Evolutionary conservation across 2,329 filamentous ascomycete species (phyloP), one percentile per base, ranked within the genome.

Genomic region (Daldinia sp.): DNA sequence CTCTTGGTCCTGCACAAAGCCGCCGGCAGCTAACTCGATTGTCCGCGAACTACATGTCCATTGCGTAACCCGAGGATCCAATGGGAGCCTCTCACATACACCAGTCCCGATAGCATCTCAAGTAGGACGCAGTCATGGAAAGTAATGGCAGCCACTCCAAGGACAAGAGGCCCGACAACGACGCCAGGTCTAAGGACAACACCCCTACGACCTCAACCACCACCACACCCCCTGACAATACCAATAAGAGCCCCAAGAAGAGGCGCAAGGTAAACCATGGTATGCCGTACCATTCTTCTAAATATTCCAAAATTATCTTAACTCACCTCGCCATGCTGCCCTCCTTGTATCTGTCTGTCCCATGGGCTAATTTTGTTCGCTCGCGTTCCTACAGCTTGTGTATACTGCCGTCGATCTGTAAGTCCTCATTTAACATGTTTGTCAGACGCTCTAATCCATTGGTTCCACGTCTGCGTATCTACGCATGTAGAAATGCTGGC

Each of bases 401-500:
- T 95, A 79, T 95, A 95, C 83, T 95, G 92, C 83, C 91, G 92
- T 81, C 89, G 92, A 89, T 95, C 93, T 88, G 92, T 94, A 89
- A 93, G 92, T 90, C 76, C 59, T 74, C 71, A 67, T 70, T 69
- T 73, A 74, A 58, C 69, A 74, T 62, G 65, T 69, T 73, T 75
- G 69, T 70, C 73, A 73, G 67, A 71, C 72, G 67, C 60, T 57
- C 65, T 39, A 50, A 71, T 74, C 71, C 57, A 78, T 78, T 79
- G 75, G 75, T 71, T 78, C 76, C 75, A 75, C 74, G 74, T 74
- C 76, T 74, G 63, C 72, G 72, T 69, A 56, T 70, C 55, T 69
- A 60, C 65, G 60, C 68, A 71, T 70, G 61, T 68, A 67, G 64
- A 65, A 42, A 68, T 70, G 63, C 58, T 61, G 61, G 55, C 54